Evolutionary conservation across 2,329 filamentous ascomycete species (phyloP).

Genomic region (Helicocarpus griseus): DNA sequence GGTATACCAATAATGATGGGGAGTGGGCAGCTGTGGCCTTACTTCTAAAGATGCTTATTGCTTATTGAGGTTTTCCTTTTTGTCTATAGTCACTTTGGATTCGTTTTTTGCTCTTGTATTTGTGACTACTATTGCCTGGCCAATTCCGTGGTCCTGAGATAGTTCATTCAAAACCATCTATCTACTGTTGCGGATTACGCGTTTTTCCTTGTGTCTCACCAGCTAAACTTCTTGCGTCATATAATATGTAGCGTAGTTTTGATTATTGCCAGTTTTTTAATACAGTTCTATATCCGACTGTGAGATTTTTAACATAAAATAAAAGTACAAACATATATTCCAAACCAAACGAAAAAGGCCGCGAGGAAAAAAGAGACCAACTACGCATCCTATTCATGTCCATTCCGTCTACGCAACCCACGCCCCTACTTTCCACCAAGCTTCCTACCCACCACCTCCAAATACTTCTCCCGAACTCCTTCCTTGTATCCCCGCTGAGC

Average conservation of each 20-base stretch:
- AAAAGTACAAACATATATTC: neutral
- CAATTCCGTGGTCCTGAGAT: no score
- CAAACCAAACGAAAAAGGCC: neutral
- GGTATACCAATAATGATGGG: no score
- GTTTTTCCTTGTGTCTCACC: no score
- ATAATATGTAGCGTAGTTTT: neutral
- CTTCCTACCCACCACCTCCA: conserved; percentile 58
- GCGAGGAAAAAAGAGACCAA: neutral
- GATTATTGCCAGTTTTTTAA: neutral
- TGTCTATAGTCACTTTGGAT: no score
- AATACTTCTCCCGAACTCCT: conserved; percentile 58
- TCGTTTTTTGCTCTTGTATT: neutral
- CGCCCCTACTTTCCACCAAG: conserved; percentile 24
- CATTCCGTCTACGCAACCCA: conserved; percentile 19
- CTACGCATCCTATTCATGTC: conserved; percentile 14
- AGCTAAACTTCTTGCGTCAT: no score
- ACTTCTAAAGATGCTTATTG: no score
- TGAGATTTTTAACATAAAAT: neutral
- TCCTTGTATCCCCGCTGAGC: conserved; percentile 53
- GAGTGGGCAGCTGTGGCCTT: no score
- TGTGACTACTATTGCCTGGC: no score
- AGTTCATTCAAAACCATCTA: no score
- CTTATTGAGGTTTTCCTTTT: no score
- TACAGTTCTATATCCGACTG: neutral
- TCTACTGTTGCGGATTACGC: neutral